Evolutionary conservation across 2,329 filamentous ascomycete species (phyloP), one percentile per base, ranked within the genome.

Genomic region (Exophiala mesophila): DNA sequence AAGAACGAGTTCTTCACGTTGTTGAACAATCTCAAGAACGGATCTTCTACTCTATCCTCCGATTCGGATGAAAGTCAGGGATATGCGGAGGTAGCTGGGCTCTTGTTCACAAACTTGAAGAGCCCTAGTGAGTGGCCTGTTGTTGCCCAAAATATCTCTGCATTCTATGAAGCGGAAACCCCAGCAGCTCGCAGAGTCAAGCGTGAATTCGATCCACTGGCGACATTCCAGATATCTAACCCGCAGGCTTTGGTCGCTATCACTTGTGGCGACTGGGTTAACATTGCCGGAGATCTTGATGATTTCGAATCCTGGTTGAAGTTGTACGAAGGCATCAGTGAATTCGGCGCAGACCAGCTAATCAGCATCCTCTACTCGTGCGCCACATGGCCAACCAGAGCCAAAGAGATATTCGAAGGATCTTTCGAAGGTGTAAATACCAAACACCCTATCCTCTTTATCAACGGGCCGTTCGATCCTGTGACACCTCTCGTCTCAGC

Each of bases 11-110:
- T 21, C 26, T 26, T 21, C 29, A 31, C 17, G 19, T 23, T 20
- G 24, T 18, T 17, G 30, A 30, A 10, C 18, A 30, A 19, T 18
- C 18, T n/a, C 13, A 36, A 28, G 15, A 23, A 18, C 32, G 43
- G 16, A 23, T 21, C 18, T 23, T 60, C 68, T 41, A 55, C 74
- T 10, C 55, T 76, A 36, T 69, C 67, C 17, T 64, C 65, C 33
- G 47, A 74, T 6, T 10, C n/a, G 5, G 36, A 26, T 19, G 67
- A 70, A 50, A 57, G 59, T 6, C 58, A 74, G 6, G 13, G n/a
- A 18, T 36, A 15, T 42, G 36, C 10, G 21, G 36, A 20, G 15
- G 15, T 19, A 20, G 33, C 21, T 29, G 33, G 8, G 12, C 17
- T 12, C 9, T 10, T 16, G 20, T 16, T 12, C 21, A 19, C 20